These are phyloP conservation scores for Erodium texanum DNA, from an alignment of 441 rosid genomes.

Conservation along the genomic window DNA sequence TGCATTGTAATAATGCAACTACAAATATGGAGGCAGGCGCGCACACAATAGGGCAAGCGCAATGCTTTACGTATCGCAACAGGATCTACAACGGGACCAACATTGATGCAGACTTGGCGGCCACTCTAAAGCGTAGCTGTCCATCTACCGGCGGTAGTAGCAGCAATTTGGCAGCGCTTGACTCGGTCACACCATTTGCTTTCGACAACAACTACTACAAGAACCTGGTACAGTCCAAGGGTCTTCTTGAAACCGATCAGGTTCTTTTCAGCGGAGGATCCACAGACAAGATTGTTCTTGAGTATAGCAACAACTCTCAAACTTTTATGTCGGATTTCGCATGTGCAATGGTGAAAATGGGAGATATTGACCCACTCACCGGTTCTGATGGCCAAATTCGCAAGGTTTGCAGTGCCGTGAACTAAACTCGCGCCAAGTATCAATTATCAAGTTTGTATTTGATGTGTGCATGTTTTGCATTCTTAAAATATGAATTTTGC, in stretches of 20 bases:
- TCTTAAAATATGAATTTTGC: too few relatives aligned
- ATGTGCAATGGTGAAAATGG: conserved; percentile 57
- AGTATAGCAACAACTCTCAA: conserved; percentile 33
- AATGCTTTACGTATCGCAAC: conserved; percentile 30
- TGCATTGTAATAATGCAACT: too few relatives aligned
- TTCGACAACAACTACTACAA: conserved; percentile 54
- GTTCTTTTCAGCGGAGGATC: conserved; percentile 42
- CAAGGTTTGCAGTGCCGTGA: conserved; percentile 33
- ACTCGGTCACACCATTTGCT: conserved; percentile 46
- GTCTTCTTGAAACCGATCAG: conserved; percentile 45
- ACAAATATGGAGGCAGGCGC: conserved; percentile 26
- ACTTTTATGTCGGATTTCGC: conserved; percentile 40
- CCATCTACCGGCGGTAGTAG: conserved; percentile 19
- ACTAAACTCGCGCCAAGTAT: conserved; percentile 9
- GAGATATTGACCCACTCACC: conserved; percentile 35
- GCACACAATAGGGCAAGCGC: conserved; percentile 52
- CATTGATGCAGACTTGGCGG: conserved; percentile 40
- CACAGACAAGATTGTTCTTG: conserved; percentile 33
- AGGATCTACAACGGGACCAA: conserved; percentile 35
- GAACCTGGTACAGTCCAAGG: conserved; percentile 41
- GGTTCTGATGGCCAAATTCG: conserved; percentile 35
- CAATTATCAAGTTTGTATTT: neutral
- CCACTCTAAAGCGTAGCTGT: conserved; percentile 32
- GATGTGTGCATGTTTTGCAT: too few relatives aligned
- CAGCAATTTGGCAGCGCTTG: conserved; percentile 37